These are phyloP conservation scores for Yamagishiella unicocca DNA, from an alignment of 139 green algal species.

Conservation along the genomic window DNA sequence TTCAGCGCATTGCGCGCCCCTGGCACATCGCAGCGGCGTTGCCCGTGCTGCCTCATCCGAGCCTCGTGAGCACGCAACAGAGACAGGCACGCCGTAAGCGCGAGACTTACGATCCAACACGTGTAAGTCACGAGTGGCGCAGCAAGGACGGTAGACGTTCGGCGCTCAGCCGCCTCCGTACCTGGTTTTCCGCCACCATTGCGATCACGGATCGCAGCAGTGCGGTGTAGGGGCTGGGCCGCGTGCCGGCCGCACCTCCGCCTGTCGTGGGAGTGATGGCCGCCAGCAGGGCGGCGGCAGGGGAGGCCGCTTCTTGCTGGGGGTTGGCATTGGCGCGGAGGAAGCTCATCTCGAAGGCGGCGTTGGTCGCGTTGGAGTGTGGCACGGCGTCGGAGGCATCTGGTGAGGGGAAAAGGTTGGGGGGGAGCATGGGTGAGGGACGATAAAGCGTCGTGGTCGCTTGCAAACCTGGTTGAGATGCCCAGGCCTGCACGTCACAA, in stretches of 20 bases:
- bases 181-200: conserved; percentile 16
- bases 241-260: neutral
- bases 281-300: conserved; percentile 10
- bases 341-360: neutral
- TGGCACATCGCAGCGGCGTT: no score
- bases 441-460: no score
- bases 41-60: no score
- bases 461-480: no score
- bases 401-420: neutral
- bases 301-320: conserved; percentile 2
- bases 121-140: no score
- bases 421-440: neutral
- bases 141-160: no score
- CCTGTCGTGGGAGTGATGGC: neutral
- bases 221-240: conserved; percentile 18
- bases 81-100: no score
- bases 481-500: no score
- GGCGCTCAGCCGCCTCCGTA: no score
- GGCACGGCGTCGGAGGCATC: neutral
- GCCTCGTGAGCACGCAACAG: no score
- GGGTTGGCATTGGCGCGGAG: neutral
- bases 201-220: conserved; percentile 9
- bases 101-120: no score
- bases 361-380: neutral
- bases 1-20: no score